These are phyloP conservation scores for Niveomyces coronatus DNA, from an alignment of 2,329 filamentous ascomycete species.

Conservation along the genomic window DNA sequence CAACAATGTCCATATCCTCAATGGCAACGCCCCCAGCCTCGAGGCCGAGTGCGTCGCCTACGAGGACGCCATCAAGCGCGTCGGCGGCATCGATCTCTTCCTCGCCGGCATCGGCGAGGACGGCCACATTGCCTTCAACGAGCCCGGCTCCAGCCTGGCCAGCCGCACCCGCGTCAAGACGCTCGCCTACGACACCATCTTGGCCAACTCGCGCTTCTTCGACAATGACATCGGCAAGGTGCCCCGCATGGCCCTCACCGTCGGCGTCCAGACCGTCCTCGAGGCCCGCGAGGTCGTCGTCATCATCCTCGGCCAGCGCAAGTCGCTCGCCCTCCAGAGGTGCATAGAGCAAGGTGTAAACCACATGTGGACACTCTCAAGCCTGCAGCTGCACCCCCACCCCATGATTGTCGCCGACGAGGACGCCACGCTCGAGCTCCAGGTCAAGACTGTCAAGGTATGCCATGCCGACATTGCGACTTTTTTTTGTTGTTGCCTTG, in stretches of 20 bases:
- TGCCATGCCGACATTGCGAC: too few relatives aligned
- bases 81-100: constrained; percentile 76
- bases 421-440: constrained; percentile 62
- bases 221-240: constrained; percentile 62
- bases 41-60: constrained; percentile 70
- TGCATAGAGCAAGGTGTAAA: constrained; percentile 76
- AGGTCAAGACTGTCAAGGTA: constrained; percentile 62
- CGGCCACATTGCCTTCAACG: constrained; percentile 85
- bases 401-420: constrained; percentile 78
- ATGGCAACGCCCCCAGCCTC: constrained; percentile 68
- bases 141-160: constrained; percentile 69
- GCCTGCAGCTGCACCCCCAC: constrained; percentile 69
- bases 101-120: constrained; percentile 78
- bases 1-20: constrained; percentile 72
- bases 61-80: constrained; percentile 63
- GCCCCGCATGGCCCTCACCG: constrained; percentile 72
- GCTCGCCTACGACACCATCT: constrained; percentile 74
- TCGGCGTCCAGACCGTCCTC: constrained; percentile 74
- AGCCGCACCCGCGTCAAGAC: constrained; percentile 80
- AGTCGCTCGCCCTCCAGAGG: constrained; percentile 67
- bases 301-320: constrained; percentile 73
- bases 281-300: constrained; percentile 74
- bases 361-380: constrained; percentile 85
- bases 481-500: constrained; percentile 9
- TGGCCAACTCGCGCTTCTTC: constrained; percentile 81